A percentile compares a stretch with the other conserved stretches of the same genome.
Evolutionary conservation across 2,329 filamentous ascomycete species (phyloP).

Genomic region (Colletotrichum tamarilloi): DNA sequence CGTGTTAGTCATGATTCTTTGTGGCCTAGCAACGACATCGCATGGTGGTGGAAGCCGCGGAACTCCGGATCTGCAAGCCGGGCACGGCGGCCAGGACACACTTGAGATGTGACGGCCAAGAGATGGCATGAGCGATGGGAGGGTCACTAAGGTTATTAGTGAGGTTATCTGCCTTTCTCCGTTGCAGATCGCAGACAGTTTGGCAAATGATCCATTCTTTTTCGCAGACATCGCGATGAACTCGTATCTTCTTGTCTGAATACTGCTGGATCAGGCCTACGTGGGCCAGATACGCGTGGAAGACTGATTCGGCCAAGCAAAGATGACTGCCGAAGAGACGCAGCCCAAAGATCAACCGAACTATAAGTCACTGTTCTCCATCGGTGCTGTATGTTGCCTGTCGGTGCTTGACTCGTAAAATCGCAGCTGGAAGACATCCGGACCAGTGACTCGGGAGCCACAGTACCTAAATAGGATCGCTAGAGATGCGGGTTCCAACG

Average conservation of each 20-base stretch:
- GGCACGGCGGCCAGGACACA: constrained; percentile 1
- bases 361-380: not conserved
- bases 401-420: constrained; percentile 23
- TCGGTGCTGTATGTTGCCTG: not conserved
- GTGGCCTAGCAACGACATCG: constrained; percentile 1
- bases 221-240: not conserved
- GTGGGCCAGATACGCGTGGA: not conserved
- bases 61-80: constrained; percentile 24
- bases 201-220: not conserved
- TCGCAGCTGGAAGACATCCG: constrained; percentile 9
- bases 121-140: not conserved
- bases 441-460: constrained; percentile 17
- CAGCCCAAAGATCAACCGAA: not conserved
- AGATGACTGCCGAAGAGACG: not conserved
- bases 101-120: constrained; percentile 19
- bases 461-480: not conserved
- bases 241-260: not conserved
- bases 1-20: not conserved
- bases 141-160: not conserved
- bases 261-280: not conserved
- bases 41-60: constrained; percentile 1
- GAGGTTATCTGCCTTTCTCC: not conserved
- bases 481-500: not conserved
- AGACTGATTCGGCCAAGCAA: not conserved
- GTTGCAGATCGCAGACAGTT: not conserved